Evolutionary conservation across 73 alveolate genomes (phyloP).

Genomic region (Breviolum minutum): DNA sequence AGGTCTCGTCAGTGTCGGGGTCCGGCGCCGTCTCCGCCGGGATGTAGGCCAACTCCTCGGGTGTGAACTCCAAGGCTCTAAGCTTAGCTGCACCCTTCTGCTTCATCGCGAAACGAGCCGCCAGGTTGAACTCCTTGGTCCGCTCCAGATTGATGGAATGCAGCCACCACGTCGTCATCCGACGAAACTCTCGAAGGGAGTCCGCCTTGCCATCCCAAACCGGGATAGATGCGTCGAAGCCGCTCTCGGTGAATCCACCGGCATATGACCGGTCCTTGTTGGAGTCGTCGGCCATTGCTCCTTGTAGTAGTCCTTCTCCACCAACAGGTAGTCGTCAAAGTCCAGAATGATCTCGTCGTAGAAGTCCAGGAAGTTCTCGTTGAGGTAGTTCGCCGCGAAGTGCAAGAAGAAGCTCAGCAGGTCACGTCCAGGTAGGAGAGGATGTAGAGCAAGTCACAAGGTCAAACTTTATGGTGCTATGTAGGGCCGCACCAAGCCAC

Average conservation of each 20-base stretch:
- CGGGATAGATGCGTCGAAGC: background rate
- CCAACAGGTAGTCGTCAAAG: background rate
- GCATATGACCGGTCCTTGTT: background rate
- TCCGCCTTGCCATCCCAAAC: conserved; percentile 28
- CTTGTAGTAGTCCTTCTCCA: background rate
- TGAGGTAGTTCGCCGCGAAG: no score
- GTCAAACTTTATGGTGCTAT: no score
- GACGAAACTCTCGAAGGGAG: background rate
- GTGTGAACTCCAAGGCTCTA: background rate
- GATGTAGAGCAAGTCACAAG: no score
- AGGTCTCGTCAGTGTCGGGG: background rate
- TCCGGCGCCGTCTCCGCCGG: background rate
- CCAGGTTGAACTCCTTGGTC: background rate
- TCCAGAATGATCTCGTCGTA: no score
- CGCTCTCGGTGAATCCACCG: background rate
- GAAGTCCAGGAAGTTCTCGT: no score
- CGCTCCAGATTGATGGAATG: background rate
- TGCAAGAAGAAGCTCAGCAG: no score
- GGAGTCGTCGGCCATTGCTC: background rate
- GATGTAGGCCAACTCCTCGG: background rate
- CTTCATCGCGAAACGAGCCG: conserved; percentile 32
- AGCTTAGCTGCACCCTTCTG: background rate
- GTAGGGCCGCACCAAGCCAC: no score
- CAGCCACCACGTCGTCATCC: background rate
- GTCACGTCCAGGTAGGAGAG: no score